Evolutionary conservation across 1,139 yeast genomes (phyloP).

Genomic region (Tardiomyces digboiensis): DNA sequence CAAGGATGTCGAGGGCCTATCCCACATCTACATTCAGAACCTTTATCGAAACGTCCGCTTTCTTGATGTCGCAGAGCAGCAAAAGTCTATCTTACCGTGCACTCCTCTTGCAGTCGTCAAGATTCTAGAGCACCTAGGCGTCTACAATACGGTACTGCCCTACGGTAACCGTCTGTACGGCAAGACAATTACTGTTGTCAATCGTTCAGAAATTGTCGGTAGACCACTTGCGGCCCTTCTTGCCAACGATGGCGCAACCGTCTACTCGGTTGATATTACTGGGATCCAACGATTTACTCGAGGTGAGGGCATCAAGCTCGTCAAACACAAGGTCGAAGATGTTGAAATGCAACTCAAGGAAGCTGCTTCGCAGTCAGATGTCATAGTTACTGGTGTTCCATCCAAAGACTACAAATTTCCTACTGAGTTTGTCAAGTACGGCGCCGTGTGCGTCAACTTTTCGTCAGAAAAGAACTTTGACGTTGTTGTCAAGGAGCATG

Average conservation of each 20-base stretch:
- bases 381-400: conserved; percentile 94
- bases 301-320: conserved; percentile 80
- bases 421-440: conserved; percentile 65
- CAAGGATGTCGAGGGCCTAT: conserved; percentile 94
- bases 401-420: conserved; percentile 77
- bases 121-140: conserved; percentile 81
- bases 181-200: conserved; percentile 80
- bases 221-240: conserved; percentile 92
- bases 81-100: conserved; percentile 88
- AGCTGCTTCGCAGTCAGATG: conserved; percentile 72
- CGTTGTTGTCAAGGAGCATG: conserved; percentile 69
- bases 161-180: conserved; percentile 93
- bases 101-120: conserved; percentile 94
- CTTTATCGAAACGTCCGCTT: conserved; percentile 88
- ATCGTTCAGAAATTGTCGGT: conserved; percentile 94
- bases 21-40: conserved; percentile 85
- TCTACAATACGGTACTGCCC: conserved; percentile 70
- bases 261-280: conserved; percentile 81
- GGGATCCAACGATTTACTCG: conserved; percentile 88
- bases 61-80: conserved; percentile 54
- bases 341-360: conserved; percentile 45
- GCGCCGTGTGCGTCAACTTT: conserved; percentile 86
- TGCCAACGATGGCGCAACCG: conserved; percentile 97
- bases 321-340: conserved; percentile 78
- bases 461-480: conserved; percentile 82